These are phyloP conservation scores for Fusarium denticulatum DNA, from an alignment of 2,329 filamentous ascomycete genomes.

Conservation along the genomic window DNA sequence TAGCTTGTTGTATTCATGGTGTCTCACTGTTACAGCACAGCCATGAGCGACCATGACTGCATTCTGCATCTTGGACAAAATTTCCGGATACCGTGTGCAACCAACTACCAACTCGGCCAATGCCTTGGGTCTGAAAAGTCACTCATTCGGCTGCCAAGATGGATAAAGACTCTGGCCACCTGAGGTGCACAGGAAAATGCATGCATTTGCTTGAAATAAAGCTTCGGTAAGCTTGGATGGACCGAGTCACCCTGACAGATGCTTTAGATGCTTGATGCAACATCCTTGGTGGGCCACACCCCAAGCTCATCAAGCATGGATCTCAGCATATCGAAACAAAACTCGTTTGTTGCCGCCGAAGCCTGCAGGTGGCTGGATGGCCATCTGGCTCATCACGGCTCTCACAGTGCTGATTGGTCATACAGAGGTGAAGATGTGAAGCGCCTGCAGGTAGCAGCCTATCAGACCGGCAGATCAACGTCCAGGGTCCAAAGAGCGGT, in stretches of 20 bases:
- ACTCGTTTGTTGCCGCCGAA: constrained; percentile 56
- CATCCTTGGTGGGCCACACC: constrained; percentile 16
- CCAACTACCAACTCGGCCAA: background rate
- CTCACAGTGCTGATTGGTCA: constrained; percentile 51
- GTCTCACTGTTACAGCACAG: constrained; percentile 14
- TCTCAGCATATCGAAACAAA: constrained; percentile 44
- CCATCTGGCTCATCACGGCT: constrained; percentile 50
- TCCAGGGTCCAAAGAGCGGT: constrained; percentile 28
- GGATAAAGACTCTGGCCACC: background rate
- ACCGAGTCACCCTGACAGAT: background rate
- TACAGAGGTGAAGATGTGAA: constrained; percentile 28
- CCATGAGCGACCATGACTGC: constrained; percentile 6
- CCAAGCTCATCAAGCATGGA: constrained; percentile 1
- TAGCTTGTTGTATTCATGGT: constrained; percentile 7
- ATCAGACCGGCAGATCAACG: constrained; percentile 38
- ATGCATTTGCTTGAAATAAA: background rate
- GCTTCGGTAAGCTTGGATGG: background rate
- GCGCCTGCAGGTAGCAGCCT: constrained; percentile 39
- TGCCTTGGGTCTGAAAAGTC: constrained; percentile 14
- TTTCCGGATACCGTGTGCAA: constrained; percentile 11
- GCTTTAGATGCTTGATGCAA: constrained; percentile 18
- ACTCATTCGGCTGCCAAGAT: constrained; percentile 16
- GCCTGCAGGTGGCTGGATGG: constrained; percentile 52
- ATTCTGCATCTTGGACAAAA: constrained; percentile 4
- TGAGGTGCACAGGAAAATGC: background rate